phyloP scores from a whole-genome alignment of 2,329 filamentous ascomycete genomes.

The Curvularia sp. region DNA sequence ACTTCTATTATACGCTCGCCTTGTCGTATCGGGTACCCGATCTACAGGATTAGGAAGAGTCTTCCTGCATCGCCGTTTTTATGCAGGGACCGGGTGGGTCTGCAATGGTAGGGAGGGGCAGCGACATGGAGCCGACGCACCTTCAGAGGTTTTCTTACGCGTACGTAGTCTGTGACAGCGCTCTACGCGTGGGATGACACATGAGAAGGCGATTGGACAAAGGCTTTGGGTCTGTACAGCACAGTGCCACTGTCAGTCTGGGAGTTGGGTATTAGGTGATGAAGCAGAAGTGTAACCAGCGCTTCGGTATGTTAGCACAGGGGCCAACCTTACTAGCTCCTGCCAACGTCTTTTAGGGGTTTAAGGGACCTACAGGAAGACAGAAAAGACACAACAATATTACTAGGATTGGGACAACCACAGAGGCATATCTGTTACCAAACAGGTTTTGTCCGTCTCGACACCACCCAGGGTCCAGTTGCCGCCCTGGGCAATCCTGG shows the following conservation, averaged over 20 bases:
- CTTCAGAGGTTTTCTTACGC: neutral
- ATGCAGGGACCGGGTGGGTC: constrained; percentile 5
- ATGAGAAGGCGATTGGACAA: neutral
- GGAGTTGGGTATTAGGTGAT: neutral
- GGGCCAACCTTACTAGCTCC: neutral
- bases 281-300: neutral
- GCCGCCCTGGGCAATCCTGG: neutral
- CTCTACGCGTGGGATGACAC: neutral
- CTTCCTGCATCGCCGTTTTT: neutral
- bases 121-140: neutral
- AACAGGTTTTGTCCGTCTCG: neutral
- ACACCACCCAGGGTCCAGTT: neutral
- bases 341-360: neutral
- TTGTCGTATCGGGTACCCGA: neutral
- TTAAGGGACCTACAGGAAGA: neutral
- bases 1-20: neutral
- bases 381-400: neutral
- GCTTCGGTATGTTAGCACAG: neutral
- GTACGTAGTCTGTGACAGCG: neutral
- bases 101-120: neutral
- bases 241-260: neutral
- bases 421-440: neutral
- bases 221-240: neutral
- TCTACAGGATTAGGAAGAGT: neutral
- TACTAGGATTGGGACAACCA: neutral